Conservation (phyloP, 2,329 filamentous ascomycete genomes). For the Didymella arachidicola region DNA sequence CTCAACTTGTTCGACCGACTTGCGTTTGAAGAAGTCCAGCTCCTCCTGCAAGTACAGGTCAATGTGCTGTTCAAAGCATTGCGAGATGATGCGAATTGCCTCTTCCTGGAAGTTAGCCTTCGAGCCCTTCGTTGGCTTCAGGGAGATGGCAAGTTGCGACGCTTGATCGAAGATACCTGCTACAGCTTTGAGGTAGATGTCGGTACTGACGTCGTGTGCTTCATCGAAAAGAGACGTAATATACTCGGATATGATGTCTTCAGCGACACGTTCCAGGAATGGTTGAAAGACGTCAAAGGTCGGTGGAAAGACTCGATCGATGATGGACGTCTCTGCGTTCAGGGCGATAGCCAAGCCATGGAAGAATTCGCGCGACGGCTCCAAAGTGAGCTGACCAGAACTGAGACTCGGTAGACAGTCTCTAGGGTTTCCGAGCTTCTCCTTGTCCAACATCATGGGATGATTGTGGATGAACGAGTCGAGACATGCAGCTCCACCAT, state of each 20-base stretch:
- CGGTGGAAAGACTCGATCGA: conserved; percentile 82
- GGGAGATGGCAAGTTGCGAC: conserved; percentile 75
- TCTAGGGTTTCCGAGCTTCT: conserved; percentile 74
- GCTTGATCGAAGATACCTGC: conserved; percentile 89
- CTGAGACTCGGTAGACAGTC: conserved; percentile 79
- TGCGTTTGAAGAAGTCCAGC: conserved; percentile 80
- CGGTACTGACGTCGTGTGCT: conserved; percentile 76
- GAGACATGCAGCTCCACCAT: conserved; percentile 78
- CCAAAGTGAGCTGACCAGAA: conserved; percentile 72
- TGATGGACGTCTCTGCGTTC: conserved; percentile 81
- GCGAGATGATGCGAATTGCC: conserved; percentile 71
- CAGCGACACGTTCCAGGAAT: conserved; percentile 81
- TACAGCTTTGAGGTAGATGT: conserved; percentile 83
- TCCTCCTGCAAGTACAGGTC: conserved; percentile 93
- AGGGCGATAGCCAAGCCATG: conserved; percentile 75
- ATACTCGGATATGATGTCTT: conserved; percentile 86
- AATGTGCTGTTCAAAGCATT: conserved; percentile 89
- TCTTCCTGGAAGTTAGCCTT: conserved; percentile 68
- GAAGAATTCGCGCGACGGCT: conserved; percentile 84
- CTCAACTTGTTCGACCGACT: conserved; percentile 77
- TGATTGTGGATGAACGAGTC: conserved; percentile 91
- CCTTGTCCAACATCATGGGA: conserved; percentile 77
- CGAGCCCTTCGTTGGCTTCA: conserved; percentile 72
- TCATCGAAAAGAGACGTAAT: conserved; percentile 86
- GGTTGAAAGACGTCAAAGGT: conserved; percentile 74